phyloP scores from a whole-genome alignment of 768 basidiomycete species.

The Russula sp. region DNA sequence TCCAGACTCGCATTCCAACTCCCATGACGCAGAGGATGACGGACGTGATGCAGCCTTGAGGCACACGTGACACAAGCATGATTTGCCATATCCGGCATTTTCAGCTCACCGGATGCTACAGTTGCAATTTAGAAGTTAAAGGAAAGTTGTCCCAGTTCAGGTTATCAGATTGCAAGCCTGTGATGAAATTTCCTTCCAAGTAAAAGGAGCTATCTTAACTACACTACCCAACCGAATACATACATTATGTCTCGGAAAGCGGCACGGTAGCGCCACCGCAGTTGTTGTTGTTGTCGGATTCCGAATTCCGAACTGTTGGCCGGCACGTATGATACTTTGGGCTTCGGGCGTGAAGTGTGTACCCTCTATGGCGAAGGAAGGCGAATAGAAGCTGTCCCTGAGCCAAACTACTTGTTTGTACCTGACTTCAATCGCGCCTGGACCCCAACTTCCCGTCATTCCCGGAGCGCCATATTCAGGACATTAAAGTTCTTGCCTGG shows the following conservation, averaged over 20 bases:
- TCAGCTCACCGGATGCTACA: not conserved
- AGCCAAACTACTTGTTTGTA: not conserved
- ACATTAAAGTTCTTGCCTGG: not conserved
- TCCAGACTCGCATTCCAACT: too few relatives aligned
- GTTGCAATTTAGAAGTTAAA: not conserved
- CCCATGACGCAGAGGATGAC: not conserved
- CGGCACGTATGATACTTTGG: not conserved
- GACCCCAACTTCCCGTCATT: not conserved
- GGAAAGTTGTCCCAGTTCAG: too few relatives aligned
- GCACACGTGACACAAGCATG: not conserved
- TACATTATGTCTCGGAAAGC: not conserved
- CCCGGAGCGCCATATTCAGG: not conserved
- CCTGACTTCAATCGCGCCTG: not conserved
- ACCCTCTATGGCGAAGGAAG: not conserved
- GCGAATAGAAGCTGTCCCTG: not conserved
- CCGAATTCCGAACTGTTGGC: not conserved
- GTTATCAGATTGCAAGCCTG: not conserved
- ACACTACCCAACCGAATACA: too few relatives aligned
- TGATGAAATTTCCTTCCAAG: not conserved
- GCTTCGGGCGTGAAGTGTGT: not conserved
- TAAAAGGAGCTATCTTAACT: not conserved
- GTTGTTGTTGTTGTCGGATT: not conserved
- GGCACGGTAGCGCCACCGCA: not conserved
- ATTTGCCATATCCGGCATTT: too few relatives aligned
- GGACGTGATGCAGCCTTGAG: not conserved